Conservation (phyloP, 192 early-diverging fungal genomes). For the Phycomyces nitens region DNA sequence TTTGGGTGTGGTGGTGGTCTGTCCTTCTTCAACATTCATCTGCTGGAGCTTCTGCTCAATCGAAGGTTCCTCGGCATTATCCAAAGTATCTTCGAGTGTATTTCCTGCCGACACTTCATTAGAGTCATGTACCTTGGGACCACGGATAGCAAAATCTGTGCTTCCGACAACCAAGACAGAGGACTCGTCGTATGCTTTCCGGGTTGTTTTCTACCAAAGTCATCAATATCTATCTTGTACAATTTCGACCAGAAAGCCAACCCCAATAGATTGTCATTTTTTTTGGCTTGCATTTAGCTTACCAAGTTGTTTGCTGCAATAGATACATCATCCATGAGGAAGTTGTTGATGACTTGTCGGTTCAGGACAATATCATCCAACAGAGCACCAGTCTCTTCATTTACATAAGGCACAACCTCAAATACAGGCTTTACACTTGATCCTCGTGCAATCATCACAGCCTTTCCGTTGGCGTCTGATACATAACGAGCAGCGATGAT, state of each 20-base stretch:
- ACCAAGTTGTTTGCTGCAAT: slow-evolving; percentile 45
- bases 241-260: too few species aligned
- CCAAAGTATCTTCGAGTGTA: slow-evolving; percentile 8
- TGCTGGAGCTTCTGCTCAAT: slow-evolving; percentile 45
- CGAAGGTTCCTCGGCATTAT: slow-evolving; percentile 25
- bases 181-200: slow-evolving; percentile 53
- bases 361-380: slow-evolving; percentile 20
- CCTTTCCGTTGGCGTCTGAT: slow-evolving; percentile 13
- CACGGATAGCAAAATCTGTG: slow-evolving; percentile 38
- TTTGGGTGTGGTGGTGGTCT: background rate
- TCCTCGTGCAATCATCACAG: slow-evolving; percentile 47
- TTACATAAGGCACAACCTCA: slow-evolving; percentile 46
- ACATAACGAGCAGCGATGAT: slow-evolving; percentile 45
- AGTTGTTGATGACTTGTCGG: slow-evolving; percentile 33
- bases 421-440: slow-evolving; percentile 51
- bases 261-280: too few species aligned
- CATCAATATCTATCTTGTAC: slow-evolving; percentile 1
- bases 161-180: slow-evolving; percentile 38
- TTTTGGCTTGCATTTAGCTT: background rate
- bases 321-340: slow-evolving; percentile 41
- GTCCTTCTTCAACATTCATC: slow-evolving; percentile 32
- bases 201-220: slow-evolving; percentile 38
- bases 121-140: slow-evolving; percentile 17
- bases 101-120: slow-evolving; percentile 21
- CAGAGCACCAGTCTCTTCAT: slow-evolving; percentile 25